Percentiles rank a stretch among this genome's conserved stretches.
phyloP scores from a whole-genome alignment of 257 asterid genomes.

The Gentiana dahurica region DNA sequence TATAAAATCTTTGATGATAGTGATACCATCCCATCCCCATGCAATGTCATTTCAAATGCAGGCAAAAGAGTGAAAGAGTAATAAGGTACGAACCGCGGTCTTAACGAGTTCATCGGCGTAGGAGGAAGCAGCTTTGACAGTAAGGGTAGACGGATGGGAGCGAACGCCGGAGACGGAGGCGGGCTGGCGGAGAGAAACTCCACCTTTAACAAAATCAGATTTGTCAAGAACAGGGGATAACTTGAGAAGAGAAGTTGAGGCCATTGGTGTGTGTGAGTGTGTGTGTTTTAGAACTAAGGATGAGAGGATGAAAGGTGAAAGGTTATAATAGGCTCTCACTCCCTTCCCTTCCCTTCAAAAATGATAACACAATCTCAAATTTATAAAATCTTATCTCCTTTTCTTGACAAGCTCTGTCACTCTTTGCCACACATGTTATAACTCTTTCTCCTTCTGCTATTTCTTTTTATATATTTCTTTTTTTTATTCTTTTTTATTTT shows the following conservation, averaged over 20 bases:
- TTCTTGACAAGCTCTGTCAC: constrained; percentile 10
- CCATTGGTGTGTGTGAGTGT: constrained; percentile 35
- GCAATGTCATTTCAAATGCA: neutral
- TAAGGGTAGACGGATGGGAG: constrained; percentile 37
- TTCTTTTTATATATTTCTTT: neutral
- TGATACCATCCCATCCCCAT: neutral
- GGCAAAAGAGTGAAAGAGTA: no score
- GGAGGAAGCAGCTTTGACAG: constrained; percentile 54
- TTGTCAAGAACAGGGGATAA: constrained; percentile 65
- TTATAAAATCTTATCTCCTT: constrained; percentile 42
- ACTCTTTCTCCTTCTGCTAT: constrained; percentile 1
- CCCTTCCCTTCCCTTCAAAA: no score
- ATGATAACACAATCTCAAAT: no score
- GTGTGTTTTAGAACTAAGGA: no score
- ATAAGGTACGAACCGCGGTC: constrained; percentile 50
- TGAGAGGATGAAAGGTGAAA: no score
- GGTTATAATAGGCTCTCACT: no score
- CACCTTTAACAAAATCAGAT: constrained; percentile 71
- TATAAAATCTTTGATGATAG: neutral
- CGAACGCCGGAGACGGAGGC: constrained; percentile 35
- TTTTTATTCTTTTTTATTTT: no score
- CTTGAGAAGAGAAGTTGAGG: constrained; percentile 82
- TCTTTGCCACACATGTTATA: constrained; percentile 35
- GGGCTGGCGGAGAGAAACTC: constrained; percentile 55
- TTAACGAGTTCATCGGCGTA: constrained; percentile 86